phyloP scores from a whole-genome alignment of 345 rosid genomes.

The Mallotus nudiflorus region DNA sequence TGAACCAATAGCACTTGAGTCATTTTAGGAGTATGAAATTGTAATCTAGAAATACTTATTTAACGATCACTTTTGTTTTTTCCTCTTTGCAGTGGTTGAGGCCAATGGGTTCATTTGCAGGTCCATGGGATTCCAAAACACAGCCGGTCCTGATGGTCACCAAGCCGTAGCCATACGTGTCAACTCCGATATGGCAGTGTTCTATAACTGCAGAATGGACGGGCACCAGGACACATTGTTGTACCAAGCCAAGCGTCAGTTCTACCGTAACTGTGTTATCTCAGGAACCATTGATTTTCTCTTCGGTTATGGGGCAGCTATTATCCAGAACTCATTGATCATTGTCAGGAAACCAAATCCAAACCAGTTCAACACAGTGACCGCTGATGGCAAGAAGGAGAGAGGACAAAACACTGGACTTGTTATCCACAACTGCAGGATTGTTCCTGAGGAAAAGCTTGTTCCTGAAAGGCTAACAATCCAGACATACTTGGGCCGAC shows the following conservation, averaged over 20 bases:
- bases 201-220: constrained; percentile 30
- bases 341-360: constrained; percentile 26
- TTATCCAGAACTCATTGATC: constrained; percentile 32
- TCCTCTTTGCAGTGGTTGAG: constrained; percentile 21
- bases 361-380: constrained; percentile 54
- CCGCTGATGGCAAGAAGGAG: constrained; percentile 53
- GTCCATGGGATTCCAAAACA: constrained; percentile 29
- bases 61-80: too few species aligned
- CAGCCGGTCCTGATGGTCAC: constrained; percentile 34
- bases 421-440: constrained; percentile 72
- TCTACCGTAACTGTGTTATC: constrained; percentile 32
- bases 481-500: constrained; percentile 67
- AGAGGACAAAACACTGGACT: constrained; percentile 36
- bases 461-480: constrained; percentile 31
- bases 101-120: constrained; percentile 20
- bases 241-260: constrained; percentile 26
- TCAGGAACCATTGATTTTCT: constrained; percentile 33
- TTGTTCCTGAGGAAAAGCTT: constrained; percentile 65
- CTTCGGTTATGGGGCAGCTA: constrained; percentile 29
- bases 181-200: constrained; percentile 23
- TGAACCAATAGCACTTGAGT: too few species aligned
- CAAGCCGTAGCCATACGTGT: constrained; percentile 30
- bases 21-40: too few species aligned
- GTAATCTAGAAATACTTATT: too few species aligned
- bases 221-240: constrained; percentile 27